Conservation (phyloP, 2,329 filamentous ascomycete species). For the Cryphonectria parasitica region DNA sequence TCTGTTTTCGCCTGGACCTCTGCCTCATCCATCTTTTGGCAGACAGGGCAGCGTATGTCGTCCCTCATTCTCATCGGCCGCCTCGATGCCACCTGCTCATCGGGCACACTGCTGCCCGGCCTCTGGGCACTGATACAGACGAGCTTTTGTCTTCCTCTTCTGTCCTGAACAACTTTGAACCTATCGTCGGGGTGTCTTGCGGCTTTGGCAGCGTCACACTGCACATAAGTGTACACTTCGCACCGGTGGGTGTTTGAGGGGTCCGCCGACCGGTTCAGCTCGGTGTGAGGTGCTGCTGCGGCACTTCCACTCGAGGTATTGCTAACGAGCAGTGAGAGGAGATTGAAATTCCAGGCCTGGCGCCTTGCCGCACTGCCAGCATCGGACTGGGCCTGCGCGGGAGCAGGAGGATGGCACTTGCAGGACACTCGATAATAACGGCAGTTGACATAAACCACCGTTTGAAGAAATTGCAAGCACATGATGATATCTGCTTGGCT, state of each 20-base stretch:
- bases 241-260: not conserved
- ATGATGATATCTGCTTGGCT: not conserved
- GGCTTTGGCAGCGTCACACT: not conserved
- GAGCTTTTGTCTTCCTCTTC: not conserved
- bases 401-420: not conserved
- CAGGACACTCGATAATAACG: not conserved
- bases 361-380: not conserved
- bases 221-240: not conserved
- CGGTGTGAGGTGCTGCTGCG: not conserved
- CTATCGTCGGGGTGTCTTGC: not conserved
- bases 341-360: not conserved
- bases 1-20: not conserved
- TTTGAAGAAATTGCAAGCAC: not conserved
- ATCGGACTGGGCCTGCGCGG: not conserved
- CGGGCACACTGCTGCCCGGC: not conserved
- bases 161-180: not conserved
- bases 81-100: not conserved
- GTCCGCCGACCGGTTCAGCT: not conserved
- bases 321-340: not conserved
- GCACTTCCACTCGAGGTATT: not conserved
- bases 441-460: not conserved
- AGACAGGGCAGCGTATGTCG: not conserved
- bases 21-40: not conserved
- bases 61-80: not conserved
- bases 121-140: not conserved